A percentile compares a stretch with the other conserved stretches of the same genome.
Conservation (phyloP, 345 rosid species). For the Boechera retrofracta region DNA sequence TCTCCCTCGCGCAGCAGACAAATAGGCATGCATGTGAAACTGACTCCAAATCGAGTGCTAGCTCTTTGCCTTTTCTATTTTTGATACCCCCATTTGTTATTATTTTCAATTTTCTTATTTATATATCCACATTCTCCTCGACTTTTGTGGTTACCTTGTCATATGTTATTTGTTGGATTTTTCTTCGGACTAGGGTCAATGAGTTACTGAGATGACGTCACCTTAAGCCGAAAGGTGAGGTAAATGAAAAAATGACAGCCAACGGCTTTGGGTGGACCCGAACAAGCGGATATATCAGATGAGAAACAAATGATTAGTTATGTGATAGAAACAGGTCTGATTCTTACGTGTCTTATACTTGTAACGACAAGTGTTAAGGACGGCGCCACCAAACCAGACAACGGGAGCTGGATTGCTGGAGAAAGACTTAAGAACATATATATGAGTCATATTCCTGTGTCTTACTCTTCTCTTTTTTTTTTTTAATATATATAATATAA, state of each 20-base stretch:
- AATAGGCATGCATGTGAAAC: slow-evolving; percentile 48
- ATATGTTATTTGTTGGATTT: background rate
- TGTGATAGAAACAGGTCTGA: slow-evolving; percentile 48
- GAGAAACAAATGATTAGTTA: slow-evolving; percentile 52
- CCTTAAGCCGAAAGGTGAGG: slow-evolving; percentile 29
- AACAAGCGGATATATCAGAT: slow-evolving; percentile 5
- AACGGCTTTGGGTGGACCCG: slow-evolving; percentile 41
- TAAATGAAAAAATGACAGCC: slow-evolving; percentile 33
- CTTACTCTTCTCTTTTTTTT: slow-evolving; percentile 21
- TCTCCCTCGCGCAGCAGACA: slow-evolving; percentile 38
- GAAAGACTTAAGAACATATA: slow-evolving; percentile 37
- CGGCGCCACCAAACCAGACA: slow-evolving; percentile 83
- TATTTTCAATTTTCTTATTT: background rate
- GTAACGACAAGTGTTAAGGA: slow-evolving; percentile 53
- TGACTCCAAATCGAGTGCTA: slow-evolving; percentile 42
- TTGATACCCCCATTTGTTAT: slow-evolving; percentile 8
- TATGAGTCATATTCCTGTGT: slow-evolving; percentile 9
- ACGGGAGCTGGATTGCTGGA: slow-evolving; percentile 61
- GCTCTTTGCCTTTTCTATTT: slow-evolving; percentile 26
- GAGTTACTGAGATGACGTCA: slow-evolving; percentile 47
- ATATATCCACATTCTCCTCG: slow-evolving; percentile 26
- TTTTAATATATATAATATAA: background rate
- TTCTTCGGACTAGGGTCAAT: slow-evolving; percentile 27
- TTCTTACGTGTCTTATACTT: slow-evolving; percentile 52
- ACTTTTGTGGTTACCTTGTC: slow-evolving; percentile 3